Evolutionary conservation across 345 rosid species (phyloP), one percentile per base, ranked within the genome.

Genomic region (Camelina sativa): DNA sequence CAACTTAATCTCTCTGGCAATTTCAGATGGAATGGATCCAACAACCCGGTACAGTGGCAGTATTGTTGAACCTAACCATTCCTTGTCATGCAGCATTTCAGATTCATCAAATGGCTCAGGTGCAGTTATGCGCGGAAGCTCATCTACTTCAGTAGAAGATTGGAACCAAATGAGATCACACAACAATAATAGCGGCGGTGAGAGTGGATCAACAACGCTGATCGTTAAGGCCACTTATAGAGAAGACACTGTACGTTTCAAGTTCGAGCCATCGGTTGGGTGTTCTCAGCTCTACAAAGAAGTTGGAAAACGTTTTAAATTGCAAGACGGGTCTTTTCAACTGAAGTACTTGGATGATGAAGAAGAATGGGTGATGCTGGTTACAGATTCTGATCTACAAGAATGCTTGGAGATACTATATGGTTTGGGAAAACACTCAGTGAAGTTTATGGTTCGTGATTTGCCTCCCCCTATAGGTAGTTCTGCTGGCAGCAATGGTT

Each of bases 341-440:
- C 94, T 95, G 28, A 90, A 86, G 81, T 92, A 95, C 77, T 78
- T 95, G 28, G 99, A 92, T 7, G 99, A 95, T 6, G 99, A 95
- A 74, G 92, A 90, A 16, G 97, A 95, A 74, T 95, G 97, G 97
- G 97, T 95, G 79, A 59, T 95, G 86, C 53, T 92, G 47, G 84
- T 83, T 59, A 84, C 76, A 43, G 93, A 92, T 59, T 87, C 85
- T 2, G 99, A 95, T 84, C 86, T 90, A 57, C 89, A 86, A 73
- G 99, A 92, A 80, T 95, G 96, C 59, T 66, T 92, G 15, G 97
- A 92, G 80, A 81, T 92, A 79, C 46, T 95, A 78, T 84, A 86
- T 35, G 72, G 61, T 35, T 52, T 75, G 23, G 96, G 97, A 50
- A 86, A 80, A 56, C 84, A 68, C 0, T 74, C 63, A 1, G 90